These are phyloP conservation scores for Mortierella sp. DNA, from an alignment of 371 early-diverging fungal species.

Conservation along the genomic window DNA sequence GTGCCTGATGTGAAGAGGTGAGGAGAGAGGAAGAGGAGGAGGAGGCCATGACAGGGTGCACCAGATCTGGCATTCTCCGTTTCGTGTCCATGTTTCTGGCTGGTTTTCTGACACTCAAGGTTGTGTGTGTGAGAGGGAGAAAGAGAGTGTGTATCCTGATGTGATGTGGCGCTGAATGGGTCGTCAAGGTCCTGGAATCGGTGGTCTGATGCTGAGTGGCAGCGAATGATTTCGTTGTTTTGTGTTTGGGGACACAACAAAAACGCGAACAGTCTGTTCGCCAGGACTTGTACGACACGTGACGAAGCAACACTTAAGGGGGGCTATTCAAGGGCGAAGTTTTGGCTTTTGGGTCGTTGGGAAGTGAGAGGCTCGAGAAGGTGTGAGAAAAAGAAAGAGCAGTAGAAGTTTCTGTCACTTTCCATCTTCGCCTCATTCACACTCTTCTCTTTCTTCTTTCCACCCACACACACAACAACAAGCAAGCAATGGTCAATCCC, in stretches of 20 bases:
- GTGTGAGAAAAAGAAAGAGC: neutral
- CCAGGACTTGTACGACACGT: neutral
- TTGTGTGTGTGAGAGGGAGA: neutral
- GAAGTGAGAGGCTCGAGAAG: neutral
- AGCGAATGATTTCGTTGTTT: neutral
- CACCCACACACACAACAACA: neutral
- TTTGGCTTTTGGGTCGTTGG: neutral
- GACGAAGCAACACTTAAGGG: conserved; percentile 9
- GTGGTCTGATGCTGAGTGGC: neutral
- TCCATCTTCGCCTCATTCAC: conserved; percentile 16
- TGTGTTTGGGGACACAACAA: neutral
- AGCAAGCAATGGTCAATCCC: conserved; percentile 9
- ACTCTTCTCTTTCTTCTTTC: neutral
- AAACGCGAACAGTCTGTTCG: neutral
- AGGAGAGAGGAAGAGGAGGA: neutral
- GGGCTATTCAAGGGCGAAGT: conserved; percentile 15
- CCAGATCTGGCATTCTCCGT: conserved; percentile 2
- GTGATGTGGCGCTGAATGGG: neutral
- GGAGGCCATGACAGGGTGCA: neutral
- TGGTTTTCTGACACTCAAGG: neutral
- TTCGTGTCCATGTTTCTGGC: neutral
- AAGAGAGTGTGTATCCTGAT: neutral
- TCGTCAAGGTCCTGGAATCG: neutral
- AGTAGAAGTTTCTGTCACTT: conserved; percentile 15
- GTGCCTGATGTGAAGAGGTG: neutral